Base-by-base conservation (phyloP, 2,329 filamentous ascomycete genomes). In the Aspergillus sp. region DNA sequence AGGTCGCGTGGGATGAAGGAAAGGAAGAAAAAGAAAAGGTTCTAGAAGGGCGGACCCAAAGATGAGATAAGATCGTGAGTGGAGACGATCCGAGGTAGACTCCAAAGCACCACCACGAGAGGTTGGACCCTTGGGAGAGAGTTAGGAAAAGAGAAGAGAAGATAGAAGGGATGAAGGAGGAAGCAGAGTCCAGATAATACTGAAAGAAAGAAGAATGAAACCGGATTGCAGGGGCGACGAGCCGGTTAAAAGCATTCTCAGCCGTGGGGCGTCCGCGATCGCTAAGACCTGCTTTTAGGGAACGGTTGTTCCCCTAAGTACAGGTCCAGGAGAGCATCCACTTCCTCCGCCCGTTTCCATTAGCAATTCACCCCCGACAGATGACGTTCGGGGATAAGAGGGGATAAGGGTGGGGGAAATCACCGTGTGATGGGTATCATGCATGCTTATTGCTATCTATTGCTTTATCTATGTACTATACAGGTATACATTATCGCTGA, bases 271-370 rank as follows among this genome's bases (percentile, higher is more conserved):
- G 61, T 62, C 32, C 59, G 52, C 59, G 62, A 66, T 77, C 77
- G 78, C 74, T 74, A 78, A 75, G 71, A 78, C 71, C 77, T 80
- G 78, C 78, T 76, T 76, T 80, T 80, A 80, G 75, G 71, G 77
- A 75, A 71, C 70, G 68, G 67, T 60, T 60, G 71, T 74, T 77
- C 78, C 78, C 73, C 77, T 80, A 81, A 81, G 78, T 80, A 76
- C 78, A 80, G 75, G 77, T 80, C 70, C 70, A 78, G 71, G 75
- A 77, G 75, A 77, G 70, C 59, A 58, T 65, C 66, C 68, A 57
- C 70, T 65, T 36, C 66, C 70, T 62, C 60, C 54, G 39, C 65
- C 65, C 61, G 47, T 66, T 70, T 67, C 58, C 38, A 66, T 69
- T 68, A 68, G 57, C 67, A 69, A 68, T 36, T 36, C 32, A 13